phyloP scores from a whole-genome alignment of 306 rosid genomes.

The Cucumis hystrix region DNA sequence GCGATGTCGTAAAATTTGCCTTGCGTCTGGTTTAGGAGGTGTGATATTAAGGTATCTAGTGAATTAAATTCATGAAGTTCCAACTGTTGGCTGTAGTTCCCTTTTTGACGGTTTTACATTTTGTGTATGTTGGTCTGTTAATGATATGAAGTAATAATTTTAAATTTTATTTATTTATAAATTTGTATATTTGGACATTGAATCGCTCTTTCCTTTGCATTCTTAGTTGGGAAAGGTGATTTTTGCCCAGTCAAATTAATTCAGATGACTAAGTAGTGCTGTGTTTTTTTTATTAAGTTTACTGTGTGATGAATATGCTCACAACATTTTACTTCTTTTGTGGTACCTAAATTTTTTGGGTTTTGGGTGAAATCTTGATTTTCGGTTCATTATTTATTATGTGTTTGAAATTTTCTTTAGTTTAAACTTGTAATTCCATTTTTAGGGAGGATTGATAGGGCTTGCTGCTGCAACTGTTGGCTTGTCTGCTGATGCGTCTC shows the following conservation, averaged over 20 bases:
- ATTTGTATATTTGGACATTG: neutral
- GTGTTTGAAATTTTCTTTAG: neutral
- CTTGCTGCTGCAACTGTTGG: conserved; percentile 99
- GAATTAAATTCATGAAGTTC: neutral
- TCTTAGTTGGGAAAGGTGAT: neutral
- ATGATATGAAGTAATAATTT: neutral
- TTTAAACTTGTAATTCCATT: neutral
- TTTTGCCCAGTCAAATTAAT: neutral
- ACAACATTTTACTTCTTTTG: neutral
- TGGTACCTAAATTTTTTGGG: neutral
- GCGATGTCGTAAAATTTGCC: conserved; percentile 79
- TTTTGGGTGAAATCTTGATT: neutral
- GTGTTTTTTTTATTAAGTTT: neutral
- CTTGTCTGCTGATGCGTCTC: conserved; percentile 77
- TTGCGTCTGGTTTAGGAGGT: conserved; percentile 89
- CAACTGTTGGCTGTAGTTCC: neutral
- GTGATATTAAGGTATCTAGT: conserved; percentile 67
- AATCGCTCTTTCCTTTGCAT: neutral
- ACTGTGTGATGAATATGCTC: neutral
- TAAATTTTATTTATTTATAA: neutral
- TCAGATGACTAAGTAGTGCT: neutral
- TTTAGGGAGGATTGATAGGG: conserved; percentile 95
- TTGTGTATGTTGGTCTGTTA: neutral
- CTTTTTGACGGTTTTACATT: neutral
- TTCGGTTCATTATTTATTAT: neutral